Evolutionary conservation across 2,329 filamentous ascomycete genomes (phyloP), one percentile per base, ranked within the genome.

Genomic region (Trichoderma semiorbis): DNA sequence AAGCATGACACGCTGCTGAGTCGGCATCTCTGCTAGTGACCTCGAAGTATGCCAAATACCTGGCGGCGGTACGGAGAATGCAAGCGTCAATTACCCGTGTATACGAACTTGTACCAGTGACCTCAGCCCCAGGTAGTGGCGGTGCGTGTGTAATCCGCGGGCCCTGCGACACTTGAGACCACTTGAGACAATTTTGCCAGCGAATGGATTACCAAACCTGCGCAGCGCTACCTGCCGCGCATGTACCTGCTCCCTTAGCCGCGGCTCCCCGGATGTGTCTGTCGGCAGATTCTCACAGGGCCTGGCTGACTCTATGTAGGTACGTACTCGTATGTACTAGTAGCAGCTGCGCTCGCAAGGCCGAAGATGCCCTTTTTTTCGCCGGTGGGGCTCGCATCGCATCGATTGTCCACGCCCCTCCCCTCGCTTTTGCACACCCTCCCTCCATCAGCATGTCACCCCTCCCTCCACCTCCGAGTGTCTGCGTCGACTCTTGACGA

Each of bases 401-500:
- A 61, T 61, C 26, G 55, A 57, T 34, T n/a, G 24, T 47, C 55
- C 14, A 43, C 39, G 39, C 39, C 55, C n/a, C 65, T 36, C 65
- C 65, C 32, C 65, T 36, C 57, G 12, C 43, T 21, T 11, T 4
- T 11, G 3, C 26, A 18, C 18, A 36, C 34, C 50, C 24, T 50
- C 60, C 32, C 24, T 60, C 21, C 24, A 39, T 57, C 36, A 65
- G n/a, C n/a, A 47, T 39, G 12, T n/a, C 66, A 32, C 66, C 58
- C 66, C 28, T 58, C 50, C 32, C 50, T 57, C 34, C 53, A 61
- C 57, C 28, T 30, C 34, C 32, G 58, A n/a, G 24, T 61, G 66
- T 69, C 64, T 69, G 69, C 68, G 67, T 69, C 66, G 55, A 66
- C 36, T 24, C 61, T 69, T 50, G 66, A 69, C 53, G 60, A 62